Conservation (phyloP, 139 green algal genomes). For the Chlorella sorokiniana region DNA sequence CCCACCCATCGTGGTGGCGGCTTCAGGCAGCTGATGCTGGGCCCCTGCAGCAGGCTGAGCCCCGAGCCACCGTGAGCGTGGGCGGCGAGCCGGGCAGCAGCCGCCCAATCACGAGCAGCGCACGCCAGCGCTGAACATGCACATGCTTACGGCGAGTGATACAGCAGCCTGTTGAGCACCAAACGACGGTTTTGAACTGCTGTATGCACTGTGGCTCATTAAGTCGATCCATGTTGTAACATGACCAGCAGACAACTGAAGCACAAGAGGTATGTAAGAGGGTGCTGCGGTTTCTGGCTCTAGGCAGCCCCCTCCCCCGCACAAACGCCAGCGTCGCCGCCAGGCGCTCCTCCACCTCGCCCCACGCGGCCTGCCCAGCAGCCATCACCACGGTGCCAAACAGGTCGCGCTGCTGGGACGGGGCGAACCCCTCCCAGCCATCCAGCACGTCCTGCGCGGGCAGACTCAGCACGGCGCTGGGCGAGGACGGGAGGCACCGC, state of each 20-base stretch:
- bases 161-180: no score
- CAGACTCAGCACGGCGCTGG: no score
- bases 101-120: not conserved
- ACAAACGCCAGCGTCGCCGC: not conserved
- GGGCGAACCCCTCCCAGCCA: not conserved
- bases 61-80: not conserved
- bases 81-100: not conserved
- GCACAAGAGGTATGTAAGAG: no score
- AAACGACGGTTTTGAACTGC: no score
- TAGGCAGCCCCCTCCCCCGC: no score
- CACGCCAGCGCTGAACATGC: not conserved
- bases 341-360: not conserved
- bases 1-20: no score
- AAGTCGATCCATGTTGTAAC: no score
- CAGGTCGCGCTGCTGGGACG: not conserved
- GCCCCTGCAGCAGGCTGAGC: not conserved
- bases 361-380: not conserved
- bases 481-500: no score
- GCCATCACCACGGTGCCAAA: not conserved
- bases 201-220: no score
- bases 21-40: slow-evolving; percentile 1
- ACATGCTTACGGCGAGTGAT: not conserved
- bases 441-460: no score
- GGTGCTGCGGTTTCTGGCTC: no score
- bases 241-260: no score